These are phyloP conservation scores for Opeltia flavorubescens DNA, from an alignment of 495 filamentous ascomycete genomes.

Conservation along the genomic window DNA sequence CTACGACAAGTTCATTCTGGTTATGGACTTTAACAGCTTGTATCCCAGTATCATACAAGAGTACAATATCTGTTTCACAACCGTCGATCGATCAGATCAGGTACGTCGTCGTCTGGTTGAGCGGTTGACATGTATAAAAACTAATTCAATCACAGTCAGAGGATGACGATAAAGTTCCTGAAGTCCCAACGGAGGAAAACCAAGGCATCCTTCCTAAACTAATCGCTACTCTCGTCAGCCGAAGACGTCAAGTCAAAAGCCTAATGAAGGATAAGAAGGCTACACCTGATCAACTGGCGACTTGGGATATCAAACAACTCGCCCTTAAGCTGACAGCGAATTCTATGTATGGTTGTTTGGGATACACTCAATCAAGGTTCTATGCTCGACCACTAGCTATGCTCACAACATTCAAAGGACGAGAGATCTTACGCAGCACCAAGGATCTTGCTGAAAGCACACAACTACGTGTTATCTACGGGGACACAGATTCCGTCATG, in stretches of 20 bases:
- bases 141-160: constrained; percentile 37
- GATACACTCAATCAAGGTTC: constrained; percentile 90
- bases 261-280: constrained; percentile 90
- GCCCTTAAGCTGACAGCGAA: constrained; percentile 96
- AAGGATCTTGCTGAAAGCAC: constrained; percentile 87
- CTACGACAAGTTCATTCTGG: constrained; percentile 90
- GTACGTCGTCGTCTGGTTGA: constrained; percentile 25
- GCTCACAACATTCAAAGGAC: constrained; percentile 92
- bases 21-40: constrained; percentile 99
- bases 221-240: constrained; percentile 77
- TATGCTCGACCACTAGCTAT: constrained; percentile 90
- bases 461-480: constrained; percentile 85
- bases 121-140: constrained; percentile 6
- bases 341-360: constrained; percentile 98
- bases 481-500: constrained; percentile 99
- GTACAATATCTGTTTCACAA: constrained; percentile 98
- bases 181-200: constrained; percentile 56
- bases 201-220: constrained; percentile 78
- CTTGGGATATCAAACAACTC: constrained; percentile 98
- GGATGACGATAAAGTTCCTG: constrained; percentile 60
- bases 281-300: constrained; percentile 69
- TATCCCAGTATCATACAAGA: constrained; percentile 99
- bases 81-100: constrained; percentile 60
- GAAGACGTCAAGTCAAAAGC: constrained; percentile 79
- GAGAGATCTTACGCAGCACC: constrained; percentile 90